Evolutionary conservation across 345 rosid genomes (phyloP).

Genomic region (Eucalyptus tenuipes): DNA sequence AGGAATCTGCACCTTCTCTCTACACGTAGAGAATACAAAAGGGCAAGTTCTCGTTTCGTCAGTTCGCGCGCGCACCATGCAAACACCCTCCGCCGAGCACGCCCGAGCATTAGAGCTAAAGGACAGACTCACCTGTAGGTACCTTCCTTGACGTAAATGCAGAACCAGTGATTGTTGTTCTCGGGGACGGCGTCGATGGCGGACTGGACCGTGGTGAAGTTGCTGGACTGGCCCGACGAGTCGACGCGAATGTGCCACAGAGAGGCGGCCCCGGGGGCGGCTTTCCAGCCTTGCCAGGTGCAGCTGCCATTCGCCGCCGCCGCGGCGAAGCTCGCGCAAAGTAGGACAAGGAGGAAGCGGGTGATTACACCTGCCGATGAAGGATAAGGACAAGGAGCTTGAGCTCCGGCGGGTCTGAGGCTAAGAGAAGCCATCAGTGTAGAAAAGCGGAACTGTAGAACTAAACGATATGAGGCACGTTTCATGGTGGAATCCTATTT

Average conservation of each 20-base stretch:
- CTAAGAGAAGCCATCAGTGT: not conserved
- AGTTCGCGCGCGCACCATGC: not conserved
- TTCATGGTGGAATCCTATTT: not conserved
- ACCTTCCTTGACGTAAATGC: not conserved
- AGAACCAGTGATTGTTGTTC: not conserved
- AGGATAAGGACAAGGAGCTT: not conserved
- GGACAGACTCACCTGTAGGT: not conserved
- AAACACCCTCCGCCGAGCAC: not conserved
- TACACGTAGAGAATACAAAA: not conserved
- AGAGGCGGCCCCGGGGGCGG: not conserved
- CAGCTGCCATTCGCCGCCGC: not conserved
- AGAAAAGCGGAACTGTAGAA: not conserved
- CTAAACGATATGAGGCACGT: not conserved
- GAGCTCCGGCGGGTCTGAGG: not conserved
- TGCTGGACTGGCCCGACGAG: not conserved
- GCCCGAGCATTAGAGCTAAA: not conserved
- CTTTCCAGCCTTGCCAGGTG: not conserved
- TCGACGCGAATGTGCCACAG: not conserved
- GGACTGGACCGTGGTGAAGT: not conserved
- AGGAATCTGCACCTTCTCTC: conserved; percentile 73
- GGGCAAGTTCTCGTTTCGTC: too few relatives aligned
- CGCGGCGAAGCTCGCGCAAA: not conserved
- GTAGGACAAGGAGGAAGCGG: not conserved
- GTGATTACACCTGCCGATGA: not conserved
- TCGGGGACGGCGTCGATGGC: conserved; percentile 3